Conservation (phyloP, 2,329 filamentous ascomycete species). For the Chrysoporthe austroafricana region DNA sequence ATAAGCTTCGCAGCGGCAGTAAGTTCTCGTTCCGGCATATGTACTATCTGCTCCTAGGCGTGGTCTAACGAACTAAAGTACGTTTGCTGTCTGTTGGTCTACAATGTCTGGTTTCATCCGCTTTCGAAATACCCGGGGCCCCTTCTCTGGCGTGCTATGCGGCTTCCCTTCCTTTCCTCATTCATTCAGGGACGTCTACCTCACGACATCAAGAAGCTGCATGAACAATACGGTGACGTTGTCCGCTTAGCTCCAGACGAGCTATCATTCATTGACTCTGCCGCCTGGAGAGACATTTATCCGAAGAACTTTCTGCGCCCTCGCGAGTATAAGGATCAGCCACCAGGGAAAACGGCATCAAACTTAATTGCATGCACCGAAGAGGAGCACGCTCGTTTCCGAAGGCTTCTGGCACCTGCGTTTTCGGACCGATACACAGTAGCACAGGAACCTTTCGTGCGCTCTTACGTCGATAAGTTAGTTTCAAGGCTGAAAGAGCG, state of each 20-base stretch:
- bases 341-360: constrained; percentile 16
- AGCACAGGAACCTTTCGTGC: constrained; percentile 15
- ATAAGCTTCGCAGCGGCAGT: too few relatives aligned
- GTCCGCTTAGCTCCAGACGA: constrained; percentile 46
- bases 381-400: constrained; percentile 19
- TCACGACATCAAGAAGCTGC: constrained; percentile 32
- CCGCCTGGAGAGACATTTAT: constrained; percentile 46
- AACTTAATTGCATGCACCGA: constrained; percentile 20
- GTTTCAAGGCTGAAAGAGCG: constrained; percentile 2
- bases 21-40: too few relatives aligned
- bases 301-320: constrained; percentile 19
- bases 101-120: constrained; percentile 21
- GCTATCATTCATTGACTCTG: constrained; percentile 41
- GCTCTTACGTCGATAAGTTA: constrained; percentile 13
- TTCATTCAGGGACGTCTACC: constrained; percentile 21
- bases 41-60: too few relatives aligned
- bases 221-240: constrained; percentile 43
- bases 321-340: constrained; percentile 8
- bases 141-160: constrained; percentile 16
- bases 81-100: constrained; percentile 13
- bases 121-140: constrained; percentile 18
- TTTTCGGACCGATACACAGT: constrained; percentile 18
- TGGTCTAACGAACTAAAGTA: constrained; percentile 20
- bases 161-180: constrained; percentile 14
- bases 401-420: constrained; percentile 11